Evolutionary conservation across 2,329 filamentous ascomycete genomes (phyloP).

Genomic region (Penicillium sp.): DNA sequence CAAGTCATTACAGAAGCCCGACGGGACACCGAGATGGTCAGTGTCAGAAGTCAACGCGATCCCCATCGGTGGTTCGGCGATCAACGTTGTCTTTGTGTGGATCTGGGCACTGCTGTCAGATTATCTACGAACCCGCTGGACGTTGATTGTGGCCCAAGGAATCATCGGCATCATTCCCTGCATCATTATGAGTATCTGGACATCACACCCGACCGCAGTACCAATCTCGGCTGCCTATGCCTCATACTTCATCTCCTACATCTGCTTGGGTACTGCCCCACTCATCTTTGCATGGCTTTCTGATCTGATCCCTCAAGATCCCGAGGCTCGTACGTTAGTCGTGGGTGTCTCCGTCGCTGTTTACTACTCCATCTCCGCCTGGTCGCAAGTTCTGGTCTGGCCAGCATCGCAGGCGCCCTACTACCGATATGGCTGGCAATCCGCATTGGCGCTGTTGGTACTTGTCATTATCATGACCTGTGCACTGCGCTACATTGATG

Average conservation of each 20-base stretch:
- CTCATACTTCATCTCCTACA: constrained; percentile 48
- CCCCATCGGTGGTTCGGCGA: constrained; percentile 45
- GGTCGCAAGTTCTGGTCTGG: constrained; percentile 50
- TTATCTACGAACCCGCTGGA: constrained; percentile 46
- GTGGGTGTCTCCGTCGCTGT: constrained; percentile 47
- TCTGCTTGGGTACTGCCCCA: constrained; percentile 47
- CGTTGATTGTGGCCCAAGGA: constrained; percentile 45
- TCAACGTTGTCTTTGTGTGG: constrained; percentile 50
- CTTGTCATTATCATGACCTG: constrained; percentile 45
- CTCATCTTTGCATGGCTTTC: constrained; percentile 50
- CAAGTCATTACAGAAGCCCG: constrained; percentile 24
- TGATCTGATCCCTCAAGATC: constrained; percentile 47
- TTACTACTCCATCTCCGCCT: constrained; percentile 48
- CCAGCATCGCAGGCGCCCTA: constrained; percentile 48
- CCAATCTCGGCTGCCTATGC: constrained; percentile 46
- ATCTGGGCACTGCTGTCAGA: constrained; percentile 51
- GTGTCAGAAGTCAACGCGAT: constrained; percentile 46
- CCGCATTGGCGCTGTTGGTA: constrained; percentile 40
- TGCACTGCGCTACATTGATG: constrained; percentile 41
- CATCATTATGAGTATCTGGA: constrained; percentile 53
- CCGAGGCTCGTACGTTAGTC: constrained; percentile 45
- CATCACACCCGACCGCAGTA: constrained; percentile 39
- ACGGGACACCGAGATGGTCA: constrained; percentile 41
- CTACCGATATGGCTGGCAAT: constrained; percentile 47
- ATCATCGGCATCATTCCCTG: constrained; percentile 44